Percentiles rank a stretch among this genome's conserved stretches.
phyloP scores from a whole-genome alignment of 805 yeast species.

The Candida caryicola region DNA sequence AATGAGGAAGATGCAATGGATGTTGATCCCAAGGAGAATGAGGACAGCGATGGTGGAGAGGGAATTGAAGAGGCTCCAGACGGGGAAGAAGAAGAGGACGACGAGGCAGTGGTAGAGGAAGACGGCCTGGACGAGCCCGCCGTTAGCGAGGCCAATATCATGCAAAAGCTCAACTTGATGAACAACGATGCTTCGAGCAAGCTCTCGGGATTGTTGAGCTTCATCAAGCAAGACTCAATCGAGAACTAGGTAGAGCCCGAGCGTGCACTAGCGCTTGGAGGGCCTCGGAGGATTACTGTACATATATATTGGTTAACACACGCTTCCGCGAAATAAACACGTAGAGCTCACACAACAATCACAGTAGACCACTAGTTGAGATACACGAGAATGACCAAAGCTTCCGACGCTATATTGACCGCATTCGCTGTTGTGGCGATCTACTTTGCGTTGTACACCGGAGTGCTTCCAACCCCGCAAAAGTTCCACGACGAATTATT shows the following conservation, averaged over 20 bases:
- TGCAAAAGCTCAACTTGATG: conserved; percentile 33
- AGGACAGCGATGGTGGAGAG: conserved; percentile 16
- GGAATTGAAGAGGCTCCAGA: conserved; percentile 20
- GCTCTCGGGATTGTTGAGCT: conserved; percentile 31
- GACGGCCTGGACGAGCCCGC: conserved; percentile 10
- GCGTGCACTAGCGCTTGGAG: too few relatives aligned
- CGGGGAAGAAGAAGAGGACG: conserved; percentile 23
- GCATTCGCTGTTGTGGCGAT: conserved; percentile 47
- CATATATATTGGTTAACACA: too few relatives aligned
- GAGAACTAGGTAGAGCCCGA: conserved; percentile 2
- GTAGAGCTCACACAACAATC: not conserved
- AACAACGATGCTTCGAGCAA: conserved; percentile 35
- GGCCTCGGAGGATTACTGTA: too few relatives aligned
- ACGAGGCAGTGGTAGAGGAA: conserved; percentile 19
- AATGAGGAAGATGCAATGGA: conserved; percentile 21
- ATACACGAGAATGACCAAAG: conserved; percentile 53
- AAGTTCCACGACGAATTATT: conserved; percentile 50
- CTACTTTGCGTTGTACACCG: conserved; percentile 50
- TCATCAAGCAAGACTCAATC: conserved; percentile 35
- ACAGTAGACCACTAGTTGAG: conserved; percentile 1
- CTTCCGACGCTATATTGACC: conserved; percentile 55
- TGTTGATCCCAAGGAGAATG: conserved; percentile 13
- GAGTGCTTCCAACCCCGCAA: conserved; percentile 54
- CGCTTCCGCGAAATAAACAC: conserved; percentile 4
- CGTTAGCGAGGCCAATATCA: conserved; percentile 18